These are phyloP conservation scores for Volvox africanus DNA, from an alignment of 139 green algal species.

Conservation along the genomic window DNA sequence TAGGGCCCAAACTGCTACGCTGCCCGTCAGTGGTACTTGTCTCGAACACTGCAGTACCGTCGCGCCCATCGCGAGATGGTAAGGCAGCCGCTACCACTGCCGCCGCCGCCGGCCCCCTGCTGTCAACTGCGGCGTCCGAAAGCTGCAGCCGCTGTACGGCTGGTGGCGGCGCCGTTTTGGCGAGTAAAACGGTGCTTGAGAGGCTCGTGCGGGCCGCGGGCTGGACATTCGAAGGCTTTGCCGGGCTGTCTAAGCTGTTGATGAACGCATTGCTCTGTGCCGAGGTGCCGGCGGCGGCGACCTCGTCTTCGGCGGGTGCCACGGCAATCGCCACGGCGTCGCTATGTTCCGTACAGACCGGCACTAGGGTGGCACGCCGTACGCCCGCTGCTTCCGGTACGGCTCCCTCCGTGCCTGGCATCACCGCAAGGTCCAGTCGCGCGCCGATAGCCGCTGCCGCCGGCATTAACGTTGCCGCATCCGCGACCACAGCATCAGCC, in stretches of 20 bases:
- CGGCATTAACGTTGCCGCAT: conserved; percentile 29
- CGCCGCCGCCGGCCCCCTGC: too few relatives aligned
- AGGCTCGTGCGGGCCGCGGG: too few relatives aligned
- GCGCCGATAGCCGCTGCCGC: conserved; percentile 13
- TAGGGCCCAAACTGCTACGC: not conserved
- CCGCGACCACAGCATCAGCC: not conserved
- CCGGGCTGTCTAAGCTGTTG: conserved; percentile 24
- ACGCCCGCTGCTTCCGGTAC: not conserved
- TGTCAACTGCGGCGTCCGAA: too few relatives aligned
- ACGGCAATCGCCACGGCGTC: conserved; percentile 13
- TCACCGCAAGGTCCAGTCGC: conserved; percentile 18
- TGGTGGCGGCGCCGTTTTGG: not conserved
- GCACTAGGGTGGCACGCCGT: not conserved
- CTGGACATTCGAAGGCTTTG: not conserved
- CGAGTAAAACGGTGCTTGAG: too few relatives aligned
- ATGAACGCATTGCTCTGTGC: not conserved
- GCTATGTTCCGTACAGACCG: not conserved
- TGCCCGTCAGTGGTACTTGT: not conserved
- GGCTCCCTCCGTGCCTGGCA: not conserved
- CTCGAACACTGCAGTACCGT: not conserved
- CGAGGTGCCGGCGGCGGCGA: not conserved
- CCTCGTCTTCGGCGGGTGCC: not conserved
- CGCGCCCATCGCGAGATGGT: too few relatives aligned
- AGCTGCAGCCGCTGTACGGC: too few relatives aligned
- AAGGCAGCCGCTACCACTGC: too few relatives aligned